These are phyloP conservation scores for Saccharata proteae DNA, from an alignment of 2,329 filamentous ascomycete genomes.

Conservation along the genomic window DNA sequence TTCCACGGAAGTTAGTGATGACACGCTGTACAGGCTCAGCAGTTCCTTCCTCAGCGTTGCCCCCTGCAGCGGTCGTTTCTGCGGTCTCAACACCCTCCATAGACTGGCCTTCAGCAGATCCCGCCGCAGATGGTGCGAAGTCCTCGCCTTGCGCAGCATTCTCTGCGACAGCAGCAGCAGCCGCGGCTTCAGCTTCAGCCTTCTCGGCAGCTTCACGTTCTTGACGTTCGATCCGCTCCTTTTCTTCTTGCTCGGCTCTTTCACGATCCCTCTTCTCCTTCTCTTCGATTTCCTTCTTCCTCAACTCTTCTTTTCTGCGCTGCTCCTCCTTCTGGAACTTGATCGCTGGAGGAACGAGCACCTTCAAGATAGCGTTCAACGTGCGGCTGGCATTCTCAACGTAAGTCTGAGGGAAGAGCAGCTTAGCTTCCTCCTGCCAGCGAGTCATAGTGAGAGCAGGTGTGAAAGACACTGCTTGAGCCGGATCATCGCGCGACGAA, in stretches of 20 bases:
- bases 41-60: slow-evolving; percentile 29
- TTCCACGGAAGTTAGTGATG: slow-evolving; percentile 72
- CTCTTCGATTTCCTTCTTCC: slow-evolving; percentile 50
- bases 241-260: slow-evolving; percentile 48
- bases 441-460: slow-evolving; percentile 60
- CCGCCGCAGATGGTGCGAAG: slow-evolving; percentile 18
- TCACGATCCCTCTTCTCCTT: slow-evolving; percentile 48
- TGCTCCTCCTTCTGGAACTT: slow-evolving; percentile 64
- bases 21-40: slow-evolving; percentile 40
- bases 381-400: slow-evolving; percentile 59
- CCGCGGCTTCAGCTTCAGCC: slow-evolving; percentile 27
- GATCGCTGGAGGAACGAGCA: slow-evolving; percentile 73
- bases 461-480: slow-evolving; percentile 65
- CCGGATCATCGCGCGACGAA: slow-evolving; percentile 44
- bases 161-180: slow-evolving; percentile 21
- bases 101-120: slow-evolving; percentile 31
- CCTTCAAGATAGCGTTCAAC: slow-evolving; percentile 54
- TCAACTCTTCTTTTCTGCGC: slow-evolving; percentile 27
- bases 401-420: slow-evolving; percentile 63
- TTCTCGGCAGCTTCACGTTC: slow-evolving; percentile 37
- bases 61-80: slow-evolving; percentile 35
- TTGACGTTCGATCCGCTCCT: slow-evolving; percentile 33
- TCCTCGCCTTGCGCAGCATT: slow-evolving; percentile 12
- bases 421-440: slow-evolving; percentile 81
- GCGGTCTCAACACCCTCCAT: slow-evolving; percentile 69